Evolutionary conservation across 176 grass and related monocot genomes (phyloP), one percentile per base, ranked within the genome.

Genomic region (Tillandsia leiboldiana): DNA sequence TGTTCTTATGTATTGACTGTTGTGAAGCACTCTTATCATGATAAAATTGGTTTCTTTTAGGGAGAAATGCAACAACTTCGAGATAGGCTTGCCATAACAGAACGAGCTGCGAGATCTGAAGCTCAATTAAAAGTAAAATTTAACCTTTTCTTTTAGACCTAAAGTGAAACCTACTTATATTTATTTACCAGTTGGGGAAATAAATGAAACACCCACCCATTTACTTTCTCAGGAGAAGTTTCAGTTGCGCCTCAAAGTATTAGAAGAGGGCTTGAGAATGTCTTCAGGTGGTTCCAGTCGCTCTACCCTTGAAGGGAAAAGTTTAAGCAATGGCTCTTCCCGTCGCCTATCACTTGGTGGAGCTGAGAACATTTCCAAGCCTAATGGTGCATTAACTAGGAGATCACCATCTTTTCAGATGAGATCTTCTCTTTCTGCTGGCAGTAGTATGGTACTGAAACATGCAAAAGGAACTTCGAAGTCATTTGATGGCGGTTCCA

Each of bases 401-500:
- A 86, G 90, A 84, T 94, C 83, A 51, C 87, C 90, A 70, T 99
- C 89, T 74, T 99, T 99, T 81, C 82, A 99, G 79, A 85, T 83
- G 79, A 90, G 87, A 84, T 93, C 95, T 29, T 93, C 94, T 72
- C 82, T 94, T 81, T 90, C 87, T 24, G 80, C 87, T 59, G 85
- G 87, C 76, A 87, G 81, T 70, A 94, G 86, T 65, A 83, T 86
- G 68, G 87, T 94, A 48, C 81, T 99, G 57, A 99, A 99, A 65
- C 87, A 94, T 26, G 90, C 90, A 54, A 99, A 99, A 80, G 95
- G 95, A 64, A 92, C 89, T 64, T 99, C 95, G 13, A 99, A 90
- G 79, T 99, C 95, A 64, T 99, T 99, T 88, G 95, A 93, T 86
- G 95, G 95, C 50, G 95, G 95, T 63, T 88, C 95, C 59, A 90